These are phyloP conservation scores for Geranium incanum DNA, from an alignment of 441 rosid species.

Conservation along the genomic window DNA sequence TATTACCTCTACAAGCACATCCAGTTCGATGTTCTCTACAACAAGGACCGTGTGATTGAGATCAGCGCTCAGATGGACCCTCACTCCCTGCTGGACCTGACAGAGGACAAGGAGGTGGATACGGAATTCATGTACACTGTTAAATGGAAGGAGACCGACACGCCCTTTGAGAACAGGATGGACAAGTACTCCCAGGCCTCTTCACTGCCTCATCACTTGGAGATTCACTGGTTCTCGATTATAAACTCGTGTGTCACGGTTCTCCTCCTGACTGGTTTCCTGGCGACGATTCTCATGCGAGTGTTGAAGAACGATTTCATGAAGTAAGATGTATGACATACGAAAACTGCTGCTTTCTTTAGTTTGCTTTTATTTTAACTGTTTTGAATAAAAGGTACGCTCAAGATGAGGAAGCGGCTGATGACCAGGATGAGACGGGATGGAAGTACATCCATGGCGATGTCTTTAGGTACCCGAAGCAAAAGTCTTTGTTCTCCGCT, in stretches of 20 bases:
- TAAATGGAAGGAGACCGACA: neutral
- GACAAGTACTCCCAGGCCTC: neutral
- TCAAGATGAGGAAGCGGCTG: neutral
- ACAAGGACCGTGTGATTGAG: conserved; percentile 3
- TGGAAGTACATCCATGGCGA: conserved; percentile 3
- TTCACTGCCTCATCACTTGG: neutral
- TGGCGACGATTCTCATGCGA: neutral
- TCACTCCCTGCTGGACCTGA: neutral
- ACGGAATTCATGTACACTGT: conserved; percentile 2
- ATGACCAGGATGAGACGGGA: conserved; percentile 3
- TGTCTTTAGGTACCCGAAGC: conserved; percentile 1
- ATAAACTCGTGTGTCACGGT: conserved; percentile 2
- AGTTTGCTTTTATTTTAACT: neutral
- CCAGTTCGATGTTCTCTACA: neutral
- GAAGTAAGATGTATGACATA: neutral
- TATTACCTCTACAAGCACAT: neutral
- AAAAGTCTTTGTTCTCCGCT: neutral
- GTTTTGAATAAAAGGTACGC: neutral
- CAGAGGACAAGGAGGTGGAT: neutral
- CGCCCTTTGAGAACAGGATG: neutral
- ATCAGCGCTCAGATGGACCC: neutral
- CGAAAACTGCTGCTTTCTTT: neutral
- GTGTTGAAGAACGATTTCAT: neutral
- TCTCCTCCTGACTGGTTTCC: neutral
- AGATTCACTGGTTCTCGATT: neutral